phyloP scores from a whole-genome alignment of 2,329 filamentous ascomycete species.

The Paecilomyces sp. region DNA sequence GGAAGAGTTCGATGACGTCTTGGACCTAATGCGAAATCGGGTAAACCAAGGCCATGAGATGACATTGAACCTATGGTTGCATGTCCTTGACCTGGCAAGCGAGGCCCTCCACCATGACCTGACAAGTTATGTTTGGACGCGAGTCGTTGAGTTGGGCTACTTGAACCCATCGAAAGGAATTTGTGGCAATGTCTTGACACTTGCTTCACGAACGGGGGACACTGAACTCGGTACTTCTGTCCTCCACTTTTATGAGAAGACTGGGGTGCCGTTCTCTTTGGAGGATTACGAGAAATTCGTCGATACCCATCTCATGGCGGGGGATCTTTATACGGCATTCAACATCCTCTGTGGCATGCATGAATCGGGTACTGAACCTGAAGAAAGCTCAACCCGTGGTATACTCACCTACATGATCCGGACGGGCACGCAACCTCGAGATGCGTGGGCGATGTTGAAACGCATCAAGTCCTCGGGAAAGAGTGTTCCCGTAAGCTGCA shows the following conservation, averaged over 20 bases:
- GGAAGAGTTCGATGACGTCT: constrained; percentile 69
- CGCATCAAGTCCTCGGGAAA: constrained; percentile 44
- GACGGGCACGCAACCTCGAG: constrained; percentile 38
- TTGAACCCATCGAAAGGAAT: constrained; percentile 58
- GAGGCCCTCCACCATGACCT: constrained; percentile 55
- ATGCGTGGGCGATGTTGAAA: constrained; percentile 52
- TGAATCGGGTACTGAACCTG: constrained; percentile 52
- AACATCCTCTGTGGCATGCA: constrained; percentile 68
- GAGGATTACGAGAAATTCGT: constrained; percentile 77
- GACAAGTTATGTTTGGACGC: constrained; percentile 65
- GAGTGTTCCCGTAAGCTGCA: constrained; percentile 42
- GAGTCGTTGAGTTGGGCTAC: constrained; percentile 52
- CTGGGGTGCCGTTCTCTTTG: constrained; percentile 48
- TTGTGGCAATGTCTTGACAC: constrained; percentile 61
- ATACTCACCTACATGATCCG: constrained; percentile 53
- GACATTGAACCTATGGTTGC: constrained; percentile 56
- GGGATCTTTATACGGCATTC: constrained; percentile 60
- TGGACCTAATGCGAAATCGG: constrained; percentile 59
- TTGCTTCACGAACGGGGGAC: constrained; percentile 64
- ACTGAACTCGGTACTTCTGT: constrained; percentile 62
- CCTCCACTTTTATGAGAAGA: constrained; percentile 56
- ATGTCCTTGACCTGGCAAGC: constrained; percentile 70
- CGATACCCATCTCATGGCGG: constrained; percentile 56
- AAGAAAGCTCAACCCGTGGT: constrained; percentile 54
- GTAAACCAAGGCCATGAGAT: constrained; percentile 40